A percentile compares a stretch with the other conserved stretches of the same genome.
Evolutionary conservation across 129 eudicot species (phyloP).

Genomic region (Cynara cardunculus): DNA sequence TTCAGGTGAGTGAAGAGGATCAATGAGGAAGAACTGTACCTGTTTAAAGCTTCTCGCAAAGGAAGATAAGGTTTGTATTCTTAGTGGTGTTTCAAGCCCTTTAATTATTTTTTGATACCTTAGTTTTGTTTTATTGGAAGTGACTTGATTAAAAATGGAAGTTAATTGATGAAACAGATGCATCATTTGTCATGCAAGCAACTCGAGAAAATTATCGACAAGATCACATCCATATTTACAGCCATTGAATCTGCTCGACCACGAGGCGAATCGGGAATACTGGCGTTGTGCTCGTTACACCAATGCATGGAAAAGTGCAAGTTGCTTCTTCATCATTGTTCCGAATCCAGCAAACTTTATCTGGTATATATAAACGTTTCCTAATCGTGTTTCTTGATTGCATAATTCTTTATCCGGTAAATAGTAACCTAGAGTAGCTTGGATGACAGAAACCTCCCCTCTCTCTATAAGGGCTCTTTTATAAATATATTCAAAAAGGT

Average conservation of each 20-base stretch:
- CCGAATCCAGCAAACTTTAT: conserved; percentile 39
- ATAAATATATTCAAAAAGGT: no score
- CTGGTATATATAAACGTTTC: conserved; percentile 17
- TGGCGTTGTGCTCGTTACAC: conserved; percentile 22
- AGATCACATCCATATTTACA: conserved; percentile 17
- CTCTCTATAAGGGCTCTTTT: background rate
- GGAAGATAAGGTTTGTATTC: background rate
- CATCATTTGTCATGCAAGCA: conserved; percentile 31
- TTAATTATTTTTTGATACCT: background rate
- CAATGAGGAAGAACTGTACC: background rate
- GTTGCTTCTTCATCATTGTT: conserved; percentile 29
- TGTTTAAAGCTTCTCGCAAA: background rate
- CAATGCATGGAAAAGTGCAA: conserved; percentile 20
- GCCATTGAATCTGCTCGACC: conserved; percentile 36
- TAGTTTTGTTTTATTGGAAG: background rate
- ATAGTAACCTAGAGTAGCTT: background rate
- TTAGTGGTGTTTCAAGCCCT: background rate
- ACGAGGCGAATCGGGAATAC: conserved; percentile 28
- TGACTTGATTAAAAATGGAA: background rate
- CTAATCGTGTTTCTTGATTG: background rate
- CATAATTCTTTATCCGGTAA: background rate
- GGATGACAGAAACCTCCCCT: no score
- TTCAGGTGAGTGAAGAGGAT: background rate
- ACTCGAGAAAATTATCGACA: conserved; percentile 12
- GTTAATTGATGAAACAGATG: conserved; percentile 16